Evolutionary conservation across 257 asterid species (phyloP).

Genomic region (Nicotiana attenuata): DNA sequence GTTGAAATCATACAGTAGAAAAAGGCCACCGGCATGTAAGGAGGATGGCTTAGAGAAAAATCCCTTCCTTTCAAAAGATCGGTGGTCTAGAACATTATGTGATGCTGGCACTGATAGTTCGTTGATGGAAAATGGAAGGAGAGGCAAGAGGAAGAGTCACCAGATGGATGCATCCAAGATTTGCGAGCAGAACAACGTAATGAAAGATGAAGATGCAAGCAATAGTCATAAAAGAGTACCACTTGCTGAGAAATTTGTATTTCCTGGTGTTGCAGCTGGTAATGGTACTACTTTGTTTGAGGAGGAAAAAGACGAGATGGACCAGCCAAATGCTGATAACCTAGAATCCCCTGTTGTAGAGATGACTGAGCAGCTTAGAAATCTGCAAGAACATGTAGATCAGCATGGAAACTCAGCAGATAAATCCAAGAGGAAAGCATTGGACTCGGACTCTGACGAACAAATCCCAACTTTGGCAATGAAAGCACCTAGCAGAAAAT

Average conservation of each 20-base stretch:
- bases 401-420: slow-evolving; percentile 27
- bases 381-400: slow-evolving; percentile 22
- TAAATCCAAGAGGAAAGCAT: slow-evolving; percentile 32
- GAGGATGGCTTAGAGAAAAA: slow-evolving; percentile 34
- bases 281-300: slow-evolving; percentile 24
- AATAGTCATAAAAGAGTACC: slow-evolving; percentile 29
- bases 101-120: slow-evolving; percentile 37
- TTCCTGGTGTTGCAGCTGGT: slow-evolving; percentile 23
- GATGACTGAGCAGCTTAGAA: slow-evolving; percentile 33
- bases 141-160: slow-evolving; percentile 29
- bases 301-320: slow-evolving; percentile 26
- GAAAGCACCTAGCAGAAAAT: slow-evolving; percentile 28
- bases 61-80: slow-evolving; percentile 31
- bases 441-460: slow-evolving; percentile 23
- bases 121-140: slow-evolving; percentile 35
- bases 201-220: slow-evolving; percentile 31
- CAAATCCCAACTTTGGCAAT: slow-evolving; percentile 31
- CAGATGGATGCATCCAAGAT: slow-evolving; percentile 28
- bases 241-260: slow-evolving; percentile 30
- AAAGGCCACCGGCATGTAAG: slow-evolving; percentile 28
- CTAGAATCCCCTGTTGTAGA: slow-evolving; percentile 26
- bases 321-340: slow-evolving; percentile 31
- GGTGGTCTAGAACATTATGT: slow-evolving; percentile 29
- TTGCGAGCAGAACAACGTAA: slow-evolving; percentile 26
- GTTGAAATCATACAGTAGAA: slow-evolving; percentile 24